These are phyloP conservation scores for Diaporthe sp. DNA, from an alignment of 2,329 filamentous ascomycete species.

Conservation along the genomic window DNA sequence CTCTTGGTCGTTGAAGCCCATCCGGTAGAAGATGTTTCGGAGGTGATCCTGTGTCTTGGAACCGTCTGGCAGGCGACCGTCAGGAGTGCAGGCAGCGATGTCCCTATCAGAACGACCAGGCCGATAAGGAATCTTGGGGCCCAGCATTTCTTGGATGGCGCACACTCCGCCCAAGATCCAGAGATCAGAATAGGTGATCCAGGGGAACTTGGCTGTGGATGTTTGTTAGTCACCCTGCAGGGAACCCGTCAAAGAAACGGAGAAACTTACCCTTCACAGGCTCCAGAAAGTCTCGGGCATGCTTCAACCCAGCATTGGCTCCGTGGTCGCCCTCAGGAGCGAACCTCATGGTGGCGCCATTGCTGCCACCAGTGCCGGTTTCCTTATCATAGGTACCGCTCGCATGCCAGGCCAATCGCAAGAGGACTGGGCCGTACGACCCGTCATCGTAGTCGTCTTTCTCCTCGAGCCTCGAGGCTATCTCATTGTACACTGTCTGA, in stretches of 20 bases:
- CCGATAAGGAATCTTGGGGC: slow-evolving; percentile 88
- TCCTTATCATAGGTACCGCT: slow-evolving; percentile 92
- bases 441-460: slow-evolving; percentile 97
- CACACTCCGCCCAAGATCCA: slow-evolving; percentile 92
- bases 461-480: slow-evolving; percentile 85
- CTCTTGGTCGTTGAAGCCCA: slow-evolving; percentile 98
- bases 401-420: slow-evolving; percentile 94
- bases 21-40: slow-evolving; percentile 92
- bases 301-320: slow-evolving; percentile 90
- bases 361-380: slow-evolving; percentile 91
- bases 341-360: slow-evolving; percentile 98
- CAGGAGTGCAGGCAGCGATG: slow-evolving; percentile 87
- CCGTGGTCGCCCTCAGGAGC: slow-evolving; percentile 89
- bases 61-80: slow-evolving; percentile 84
- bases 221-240: slow-evolving; percentile 41
- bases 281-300: slow-evolving; percentile 92
- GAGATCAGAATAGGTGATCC: slow-evolving; percentile 96
- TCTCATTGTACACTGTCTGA: slow-evolving; percentile 93
- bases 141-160: slow-evolving; percentile 96
- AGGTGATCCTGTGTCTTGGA: slow-evolving; percentile 85
- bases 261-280: slow-evolving; percentile 80
- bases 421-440: slow-evolving; percentile 91
- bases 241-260: background rate
- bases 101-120: slow-evolving; percentile 88
- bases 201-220: slow-evolving; percentile 81